These are phyloP conservation scores for Candida berthetii DNA, from an alignment of 805 yeast genomes.

Conservation along the genomic window DNA sequence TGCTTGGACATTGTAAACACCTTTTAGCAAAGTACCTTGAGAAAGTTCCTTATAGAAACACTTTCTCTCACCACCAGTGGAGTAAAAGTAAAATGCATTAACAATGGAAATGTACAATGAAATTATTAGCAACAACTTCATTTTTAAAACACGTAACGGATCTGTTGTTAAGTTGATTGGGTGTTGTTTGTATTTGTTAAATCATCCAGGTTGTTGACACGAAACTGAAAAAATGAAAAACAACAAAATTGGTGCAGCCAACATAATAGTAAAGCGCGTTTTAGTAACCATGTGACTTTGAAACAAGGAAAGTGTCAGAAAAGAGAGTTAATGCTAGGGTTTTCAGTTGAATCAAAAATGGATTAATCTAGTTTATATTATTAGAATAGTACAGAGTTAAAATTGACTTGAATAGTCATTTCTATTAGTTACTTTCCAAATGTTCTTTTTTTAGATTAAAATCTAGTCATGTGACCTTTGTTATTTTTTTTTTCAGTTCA, in stretches of 20 bases:
- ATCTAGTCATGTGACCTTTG: too few species aligned
- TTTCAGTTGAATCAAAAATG: too few species aligned
- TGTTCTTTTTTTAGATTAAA: too few species aligned
- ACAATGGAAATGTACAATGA: slow-evolving; percentile 19
- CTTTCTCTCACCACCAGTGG: slow-evolving; percentile 43
- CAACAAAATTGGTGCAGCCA: neutral
- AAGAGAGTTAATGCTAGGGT: too few species aligned
- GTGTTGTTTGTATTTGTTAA: slow-evolving; percentile 3
- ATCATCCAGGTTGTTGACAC: slow-evolving; percentile 2
- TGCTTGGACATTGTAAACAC: slow-evolving; percentile 42
- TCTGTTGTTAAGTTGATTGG: neutral
- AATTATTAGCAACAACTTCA: slow-evolving; percentile 13
- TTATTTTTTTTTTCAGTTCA: too few species aligned
- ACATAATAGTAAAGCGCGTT: neutral
- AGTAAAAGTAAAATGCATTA: slow-evolving; percentile 41
- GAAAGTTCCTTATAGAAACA: slow-evolving; percentile 54
- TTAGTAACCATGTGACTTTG: neutral
- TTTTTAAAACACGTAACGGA: neutral
- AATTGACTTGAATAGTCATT: too few species aligned
- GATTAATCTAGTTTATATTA: too few species aligned
- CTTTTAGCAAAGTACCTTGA: slow-evolving; percentile 41
- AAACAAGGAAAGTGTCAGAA: neutral
- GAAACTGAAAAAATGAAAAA: neutral
- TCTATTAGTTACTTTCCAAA: too few species aligned
- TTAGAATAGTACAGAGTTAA: too few species aligned